Conservation (phyloP, 345 rosid genomes). For the Ailanthus altissimus region DNA sequence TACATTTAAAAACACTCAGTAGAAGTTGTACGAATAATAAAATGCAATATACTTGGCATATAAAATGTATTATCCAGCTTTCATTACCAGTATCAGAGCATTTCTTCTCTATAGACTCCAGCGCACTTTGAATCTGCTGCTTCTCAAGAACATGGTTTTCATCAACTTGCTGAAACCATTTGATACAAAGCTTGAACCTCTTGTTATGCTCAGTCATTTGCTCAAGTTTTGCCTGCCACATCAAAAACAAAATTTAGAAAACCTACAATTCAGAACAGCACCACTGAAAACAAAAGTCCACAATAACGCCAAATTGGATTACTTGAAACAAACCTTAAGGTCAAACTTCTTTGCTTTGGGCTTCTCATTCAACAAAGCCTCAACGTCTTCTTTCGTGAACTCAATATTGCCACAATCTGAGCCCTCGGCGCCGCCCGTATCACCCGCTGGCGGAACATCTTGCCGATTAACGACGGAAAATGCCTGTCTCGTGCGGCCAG, state of each 20-base stretch:
- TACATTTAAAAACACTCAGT: neutral
- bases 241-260: neutral
- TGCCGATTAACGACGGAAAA: constrained; percentile 51
- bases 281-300: no score
- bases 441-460: constrained; percentile 45
- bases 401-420: constrained; percentile 45
- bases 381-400: constrained; percentile 76
- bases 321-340: constrained; percentile 52
- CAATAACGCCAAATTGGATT: neutral
- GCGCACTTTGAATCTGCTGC: constrained; percentile 51
- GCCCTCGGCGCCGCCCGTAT: constrained; percentile 42
- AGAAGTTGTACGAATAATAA: neutral
- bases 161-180: constrained; percentile 70
- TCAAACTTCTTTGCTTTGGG: constrained; percentile 72
- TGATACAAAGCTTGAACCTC: constrained; percentile 72
- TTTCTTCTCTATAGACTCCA: constrained; percentile 61
- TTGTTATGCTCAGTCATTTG: constrained; percentile 52
- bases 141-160: constrained; percentile 59
- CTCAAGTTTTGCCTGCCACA: constrained; percentile 64
- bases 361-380: constrained; percentile 71
- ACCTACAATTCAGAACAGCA: neutral
- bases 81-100: constrained; percentile 53
- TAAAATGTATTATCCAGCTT: neutral
- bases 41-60: constrained; percentile 2
- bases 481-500: constrained; percentile 55